These are phyloP conservation scores for Cadophora malorum DNA, from an alignment of 2,329 filamentous ascomycete species.

Conservation along the genomic window DNA sequence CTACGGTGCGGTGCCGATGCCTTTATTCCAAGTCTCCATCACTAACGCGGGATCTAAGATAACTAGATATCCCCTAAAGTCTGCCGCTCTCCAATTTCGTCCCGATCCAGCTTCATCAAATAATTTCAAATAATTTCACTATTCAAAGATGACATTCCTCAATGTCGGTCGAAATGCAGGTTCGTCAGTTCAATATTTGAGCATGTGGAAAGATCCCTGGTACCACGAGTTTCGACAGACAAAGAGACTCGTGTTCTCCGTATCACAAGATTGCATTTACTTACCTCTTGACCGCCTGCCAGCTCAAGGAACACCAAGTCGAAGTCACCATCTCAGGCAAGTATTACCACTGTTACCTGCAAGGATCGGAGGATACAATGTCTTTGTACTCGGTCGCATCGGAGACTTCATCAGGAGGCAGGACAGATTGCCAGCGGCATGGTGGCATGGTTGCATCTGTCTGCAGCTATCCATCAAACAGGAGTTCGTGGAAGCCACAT, in stretches of 20 bases:
- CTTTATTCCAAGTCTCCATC: not conserved
- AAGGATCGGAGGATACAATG: conserved; percentile 27
- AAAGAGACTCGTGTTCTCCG: conserved; percentile 19
- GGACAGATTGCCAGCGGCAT: conserved; percentile 1
- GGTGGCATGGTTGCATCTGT: not conserved
- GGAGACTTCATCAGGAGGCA: conserved; percentile 23
- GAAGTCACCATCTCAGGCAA: not conserved
- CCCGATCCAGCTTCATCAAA: not conserved
- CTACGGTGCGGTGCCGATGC: conserved; percentile 2
- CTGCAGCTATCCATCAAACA: conserved; percentile 1
- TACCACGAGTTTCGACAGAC: not conserved
- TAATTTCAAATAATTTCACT: too few relatives aligned
- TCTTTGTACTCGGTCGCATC: conserved; percentile 21
- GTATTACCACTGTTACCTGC: not conserved
- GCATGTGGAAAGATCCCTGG: not conserved
- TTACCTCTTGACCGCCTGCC: conserved; percentile 12
- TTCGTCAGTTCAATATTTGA: not conserved
- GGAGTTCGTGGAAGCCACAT: conserved; percentile 1
- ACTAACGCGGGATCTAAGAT: conserved; percentile 12
- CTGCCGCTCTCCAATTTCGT: not conserved
- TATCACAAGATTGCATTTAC: conserved; percentile 28
- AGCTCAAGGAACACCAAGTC: not conserved
- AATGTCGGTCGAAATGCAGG: too few relatives aligned
- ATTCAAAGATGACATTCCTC: too few relatives aligned
- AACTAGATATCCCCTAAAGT: not conserved